Evolutionary conservation across 768 basidiomycete genomes (phyloP), one percentile per base, ranked within the genome.

Genomic region (Xerocomellus amylosporus): DNA sequence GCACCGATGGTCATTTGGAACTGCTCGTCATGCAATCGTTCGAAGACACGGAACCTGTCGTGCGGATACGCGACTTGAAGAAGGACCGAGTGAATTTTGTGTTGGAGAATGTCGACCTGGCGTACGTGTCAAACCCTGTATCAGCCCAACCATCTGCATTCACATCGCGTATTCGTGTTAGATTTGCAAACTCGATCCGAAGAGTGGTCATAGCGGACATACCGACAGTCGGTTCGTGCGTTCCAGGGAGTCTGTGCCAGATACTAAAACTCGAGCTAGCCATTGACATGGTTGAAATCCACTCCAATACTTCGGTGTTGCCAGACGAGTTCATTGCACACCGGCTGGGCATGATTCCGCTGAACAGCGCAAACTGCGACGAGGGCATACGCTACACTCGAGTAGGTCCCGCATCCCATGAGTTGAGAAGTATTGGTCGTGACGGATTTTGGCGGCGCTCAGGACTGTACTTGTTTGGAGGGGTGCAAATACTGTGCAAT

Each of bases 241-340:
- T 15, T 30, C 37, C 37, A 47, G 14, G 12, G 45, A 38, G 41
- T 8, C 36, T 43, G n/a, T 42, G 42, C 28, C 10, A 17, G 7
- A 38, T 34, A 34, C 61, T 64, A 37, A 59, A 20, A 33, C 43
- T 8, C 14, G 33, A 46, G 20, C 26, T 64, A 98, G 97, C 95
- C 34, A 98, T 99, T 59, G 97, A 99, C 75, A 87, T 96, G 73
- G 96, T 98, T 12, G 90, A 93, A 71, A 88, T 98, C 59, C 82
- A 88, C 55, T 81, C 81, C 51, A 99, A 99, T 70, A 93, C 93
- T 5, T 86, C 91, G 2, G 95, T 97, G 4, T 75, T 99, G 20
- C 92, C 95, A 2, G 97, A 99, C 73, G 97, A 99, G 74, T 97
- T 94, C 75, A 88, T 99, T 56, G 92, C 94, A 0, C 97, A 99